Conservation (phyloP, 169 alveolate genomes). For the Cyclospora cayetanensis region DNA sequence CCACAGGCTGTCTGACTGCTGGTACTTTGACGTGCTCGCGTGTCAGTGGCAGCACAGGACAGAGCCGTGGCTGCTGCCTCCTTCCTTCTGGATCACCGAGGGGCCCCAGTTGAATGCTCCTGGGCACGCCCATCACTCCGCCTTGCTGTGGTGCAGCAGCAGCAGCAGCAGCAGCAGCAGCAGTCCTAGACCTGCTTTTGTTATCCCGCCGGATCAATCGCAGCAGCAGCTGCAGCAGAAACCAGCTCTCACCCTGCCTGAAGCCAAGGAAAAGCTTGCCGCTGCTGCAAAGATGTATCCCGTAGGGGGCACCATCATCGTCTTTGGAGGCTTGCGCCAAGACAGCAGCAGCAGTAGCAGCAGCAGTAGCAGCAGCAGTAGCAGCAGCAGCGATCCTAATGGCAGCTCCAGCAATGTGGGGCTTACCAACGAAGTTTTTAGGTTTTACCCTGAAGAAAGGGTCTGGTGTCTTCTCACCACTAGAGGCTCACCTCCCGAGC, state of each 20-base stretch:
- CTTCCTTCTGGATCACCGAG: not conserved
- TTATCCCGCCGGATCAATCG: not conserved
- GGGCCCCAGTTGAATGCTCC: conserved; percentile 8
- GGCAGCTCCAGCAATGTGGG: not conserved
- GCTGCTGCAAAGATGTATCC: conserved; percentile 11
- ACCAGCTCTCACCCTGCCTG: not conserved
- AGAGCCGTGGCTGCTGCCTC: conserved; percentile 45
- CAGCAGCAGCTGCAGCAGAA: conserved; percentile 42
- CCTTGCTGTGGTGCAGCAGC: conserved; percentile 12
- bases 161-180: conserved; percentile 59
- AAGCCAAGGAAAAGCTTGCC: not conserved
- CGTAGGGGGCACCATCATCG: not conserved
- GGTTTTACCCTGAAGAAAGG: conserved; percentile 15
- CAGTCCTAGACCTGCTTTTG: conserved; percentile 24
- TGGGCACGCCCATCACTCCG: conserved; percentile 28
- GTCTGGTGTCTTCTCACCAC: conserved; percentile 32
- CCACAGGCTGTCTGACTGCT: not conserved
- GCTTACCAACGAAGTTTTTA: not conserved
- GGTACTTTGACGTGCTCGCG: conserved; percentile 2
- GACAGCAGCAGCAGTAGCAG: not conserved
- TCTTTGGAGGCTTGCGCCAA: conserved; percentile 12
- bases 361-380: conserved; percentile 43
- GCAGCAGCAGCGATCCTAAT: not conserved
- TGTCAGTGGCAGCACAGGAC: not conserved
- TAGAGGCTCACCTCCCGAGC: not conserved